Conservation (phyloP, 129 eudicot genomes). For the Pulicaria dysenterica region DNA sequence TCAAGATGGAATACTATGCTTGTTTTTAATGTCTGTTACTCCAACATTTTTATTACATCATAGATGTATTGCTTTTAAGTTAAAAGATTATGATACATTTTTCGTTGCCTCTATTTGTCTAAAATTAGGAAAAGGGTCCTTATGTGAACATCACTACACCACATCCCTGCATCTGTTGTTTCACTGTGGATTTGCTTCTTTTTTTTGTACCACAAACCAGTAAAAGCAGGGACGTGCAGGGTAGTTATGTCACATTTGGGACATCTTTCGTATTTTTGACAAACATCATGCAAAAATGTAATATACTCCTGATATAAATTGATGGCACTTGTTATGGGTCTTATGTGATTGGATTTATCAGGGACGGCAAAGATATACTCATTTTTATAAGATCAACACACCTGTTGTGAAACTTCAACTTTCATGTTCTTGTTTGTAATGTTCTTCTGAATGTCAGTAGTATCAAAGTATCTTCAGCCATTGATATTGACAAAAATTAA, state of each 20-base stretch:
- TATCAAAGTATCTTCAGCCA: background rate
- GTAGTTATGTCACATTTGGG: no score
- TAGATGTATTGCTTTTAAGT: background rate
- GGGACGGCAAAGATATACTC: background rate
- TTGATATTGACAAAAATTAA: no score
- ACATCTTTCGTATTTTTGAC: no score
- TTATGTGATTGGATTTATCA: background rate
- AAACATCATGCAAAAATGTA: no score
- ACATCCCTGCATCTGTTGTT: no score
- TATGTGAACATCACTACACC: no score
- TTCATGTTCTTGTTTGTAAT: conserved; percentile 3
- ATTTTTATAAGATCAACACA: background rate
- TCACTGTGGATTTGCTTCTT: no score
- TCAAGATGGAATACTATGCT: background rate
- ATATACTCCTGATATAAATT: background rate
- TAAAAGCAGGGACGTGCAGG: no score
- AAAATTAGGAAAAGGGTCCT: no score
- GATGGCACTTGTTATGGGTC: background rate
- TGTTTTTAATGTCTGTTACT: background rate
- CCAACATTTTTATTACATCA: background rate
- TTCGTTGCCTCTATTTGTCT: no score
- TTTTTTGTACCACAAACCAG: no score
- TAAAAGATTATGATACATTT: no score
- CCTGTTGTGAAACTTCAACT: background rate
- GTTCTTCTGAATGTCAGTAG: background rate